phyloP scores from a whole-genome alignment of 2,329 filamentous ascomycete species.

The Elsinoe ampelina region DNA sequence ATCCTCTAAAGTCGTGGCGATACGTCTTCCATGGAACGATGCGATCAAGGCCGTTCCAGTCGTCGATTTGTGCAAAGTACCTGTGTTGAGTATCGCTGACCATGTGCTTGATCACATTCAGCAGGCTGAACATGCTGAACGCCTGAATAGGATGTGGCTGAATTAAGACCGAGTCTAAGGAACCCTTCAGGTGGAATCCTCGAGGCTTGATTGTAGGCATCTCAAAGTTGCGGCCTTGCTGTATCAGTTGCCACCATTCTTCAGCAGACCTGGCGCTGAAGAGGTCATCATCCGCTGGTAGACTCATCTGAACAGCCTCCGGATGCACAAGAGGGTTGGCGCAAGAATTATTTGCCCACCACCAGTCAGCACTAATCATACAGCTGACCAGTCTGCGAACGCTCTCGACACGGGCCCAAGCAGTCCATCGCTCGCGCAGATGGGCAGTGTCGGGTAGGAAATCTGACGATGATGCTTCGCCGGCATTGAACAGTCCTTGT shows the following conservation, averaged over 20 bases:
- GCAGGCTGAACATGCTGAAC: conserved; percentile 14
- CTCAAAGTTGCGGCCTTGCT: conserved; percentile 13
- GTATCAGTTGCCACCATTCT: conserved; percentile 15
- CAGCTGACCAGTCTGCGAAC: conserved; percentile 18
- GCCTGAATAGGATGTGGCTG: conserved; percentile 15
- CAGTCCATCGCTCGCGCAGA: conserved; percentile 39
- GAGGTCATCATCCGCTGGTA: conserved; percentile 16
- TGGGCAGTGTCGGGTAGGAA: conserved; percentile 30
- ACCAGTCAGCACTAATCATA: conserved; percentile 17
- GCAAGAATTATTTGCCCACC: conserved; percentile 16
- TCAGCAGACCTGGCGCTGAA: conserved; percentile 15
- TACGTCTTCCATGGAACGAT: conserved; percentile 31
- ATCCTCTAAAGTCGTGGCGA: conserved; percentile 39
- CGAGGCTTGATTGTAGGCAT: conserved; percentile 16
- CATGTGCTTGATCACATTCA: conserved; percentile 17
- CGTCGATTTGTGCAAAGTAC: conserved; percentile 16
- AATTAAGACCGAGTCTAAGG: conserved; percentile 15
- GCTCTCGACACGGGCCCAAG: conserved; percentile 45
- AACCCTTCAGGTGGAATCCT: conserved; percentile 16
- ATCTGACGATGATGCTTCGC: conserved; percentile 38
- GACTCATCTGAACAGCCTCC: conserved; percentile 15
- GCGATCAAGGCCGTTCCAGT: conserved; percentile 16
- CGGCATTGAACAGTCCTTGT: conserved; percentile 42
- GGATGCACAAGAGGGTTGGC: conserved; percentile 15
- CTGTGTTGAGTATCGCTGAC: conserved; percentile 17